Evolutionary conservation across 441 rosid species (phyloP), one percentile per base, ranked within the genome.

Genomic region (Aquilaria agallochum): DNA sequence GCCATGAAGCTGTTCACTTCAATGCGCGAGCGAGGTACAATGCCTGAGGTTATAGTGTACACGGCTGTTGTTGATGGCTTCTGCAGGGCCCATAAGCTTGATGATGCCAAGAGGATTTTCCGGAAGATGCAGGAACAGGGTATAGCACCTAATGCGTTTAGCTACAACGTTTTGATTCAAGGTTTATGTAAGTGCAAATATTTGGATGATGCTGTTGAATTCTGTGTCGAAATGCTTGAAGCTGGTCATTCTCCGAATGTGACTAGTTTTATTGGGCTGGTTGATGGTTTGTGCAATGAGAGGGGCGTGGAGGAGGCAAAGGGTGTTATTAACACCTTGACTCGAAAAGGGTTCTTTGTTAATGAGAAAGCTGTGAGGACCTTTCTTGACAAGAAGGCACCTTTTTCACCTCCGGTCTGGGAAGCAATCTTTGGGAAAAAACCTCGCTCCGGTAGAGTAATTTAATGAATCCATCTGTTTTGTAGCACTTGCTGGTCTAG

Each of bases 21-120:
- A 60, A 90, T 95, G 88, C 87, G 95, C 5, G 91, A 95, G 67
- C 89, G 80, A 67, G 96, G 97, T 57, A 80, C 91, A 2, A 85
- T 89, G 59, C 99, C 97, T 8, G 97, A 95, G 58, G 90, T 89
- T 50, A 95, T 92, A 58, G 69, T 95, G 61, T 92, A 95, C 78
- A 89, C 99, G 9, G 97, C 97, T 44, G 96, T 92, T 27, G 95
- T 90, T 48, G 97, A 95, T 56, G 96, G 92, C 42, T 92, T 80
- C 72, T 85, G 89, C 86, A 89, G 83, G 66, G 93, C 96, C 13
- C 95, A 78, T 30, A 85, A 88, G 70, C 63, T 76, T 9, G 92
- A 88, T 31, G 93, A 95, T 70, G 98, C 96, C 20, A 83, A 76
- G 77, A 79, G 93, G 74, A 77, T 90, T 68, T 94, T 94, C 75